phyloP scores from a whole-genome alignment of 345 rosid genomes.

The Pugionium cornutum region DNA sequence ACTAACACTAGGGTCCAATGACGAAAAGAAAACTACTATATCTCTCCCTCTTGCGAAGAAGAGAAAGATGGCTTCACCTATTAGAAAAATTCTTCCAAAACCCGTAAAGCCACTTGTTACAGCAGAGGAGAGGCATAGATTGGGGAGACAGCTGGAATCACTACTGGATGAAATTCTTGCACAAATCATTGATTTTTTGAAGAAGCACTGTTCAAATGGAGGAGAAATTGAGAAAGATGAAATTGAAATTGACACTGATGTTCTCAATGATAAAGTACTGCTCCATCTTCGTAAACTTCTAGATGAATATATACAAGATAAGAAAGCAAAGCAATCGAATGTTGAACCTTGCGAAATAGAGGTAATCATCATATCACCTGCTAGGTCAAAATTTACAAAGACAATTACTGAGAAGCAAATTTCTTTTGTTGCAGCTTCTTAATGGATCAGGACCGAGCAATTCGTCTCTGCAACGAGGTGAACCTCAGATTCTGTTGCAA shows the following conservation, averaged over 20 bases:
- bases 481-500: slow-evolving; percentile 48
- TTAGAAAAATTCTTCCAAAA: slow-evolving; percentile 47
- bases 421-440: slow-evolving; percentile 52
- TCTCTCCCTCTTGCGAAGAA: slow-evolving; percentile 56
- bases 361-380: slow-evolving; percentile 48
- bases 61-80: slow-evolving; percentile 54
- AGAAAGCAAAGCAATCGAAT: slow-evolving; percentile 53
- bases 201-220: slow-evolving; percentile 69
- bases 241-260: slow-evolving; percentile 94
- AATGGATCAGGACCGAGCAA: slow-evolving; percentile 75
- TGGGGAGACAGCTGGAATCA: slow-evolving; percentile 64
- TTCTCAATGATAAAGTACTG: slow-evolving; percentile 75
- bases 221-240: slow-evolving; percentile 73
- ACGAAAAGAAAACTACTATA: slow-evolving; percentile 45
- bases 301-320: slow-evolving; percentile 66
- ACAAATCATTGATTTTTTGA: slow-evolving; percentile 73
- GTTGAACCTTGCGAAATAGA: slow-evolving; percentile 85
- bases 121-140: slow-evolving; percentile 60
- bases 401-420: slow-evolving; percentile 6
- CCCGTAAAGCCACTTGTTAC: slow-evolving; percentile 58
- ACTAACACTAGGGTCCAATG: slow-evolving; percentile 41
- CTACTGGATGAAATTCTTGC: slow-evolving; percentile 69
- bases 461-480: slow-evolving; percentile 71
- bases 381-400: slow-evolving; percentile 17
- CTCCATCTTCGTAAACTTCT: slow-evolving; percentile 66